Percentiles rank a stretch among this genome's conserved stretches.
These are phyloP conservation scores for Dichotomocladium elegans DNA, from an alignment of 371 early-diverging fungal species.

Conservation along the genomic window DNA sequence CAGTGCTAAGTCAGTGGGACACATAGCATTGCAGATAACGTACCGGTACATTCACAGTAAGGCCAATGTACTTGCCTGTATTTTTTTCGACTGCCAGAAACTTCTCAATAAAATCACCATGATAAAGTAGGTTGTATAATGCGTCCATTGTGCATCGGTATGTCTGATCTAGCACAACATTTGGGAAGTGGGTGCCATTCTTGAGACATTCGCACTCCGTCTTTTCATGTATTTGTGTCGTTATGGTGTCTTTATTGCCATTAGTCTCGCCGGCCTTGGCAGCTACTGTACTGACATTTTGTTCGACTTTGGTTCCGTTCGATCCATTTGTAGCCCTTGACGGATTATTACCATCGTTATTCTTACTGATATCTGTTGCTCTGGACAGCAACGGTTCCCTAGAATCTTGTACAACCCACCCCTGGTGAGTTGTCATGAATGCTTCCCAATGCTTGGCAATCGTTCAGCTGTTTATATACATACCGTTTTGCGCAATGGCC, in stretches of 20 bases:
- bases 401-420: background rate
- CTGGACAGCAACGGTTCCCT: too few species aligned
- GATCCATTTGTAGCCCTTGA: background rate
- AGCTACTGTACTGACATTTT: background rate
- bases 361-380: too few species aligned
- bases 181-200: slow-evolving; percentile 45
- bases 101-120: slow-evolving; percentile 31
- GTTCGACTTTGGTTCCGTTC: background rate
- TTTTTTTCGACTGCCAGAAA: slow-evolving; percentile 41
- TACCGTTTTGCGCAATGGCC: too few species aligned
- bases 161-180: slow-evolving; percentile 42
- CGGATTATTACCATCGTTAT: background rate
- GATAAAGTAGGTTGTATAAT: slow-evolving; percentile 47
- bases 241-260: background rate
- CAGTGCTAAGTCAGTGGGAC: background rate
- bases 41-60: background rate
- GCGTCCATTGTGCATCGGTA: slow-evolving; percentile 46
- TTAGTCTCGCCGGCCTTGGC: background rate
- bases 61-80: slow-evolving; percentile 23
- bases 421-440: slow-evolving; percentile 1
- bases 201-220: slow-evolving; percentile 50
- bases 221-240: slow-evolving; percentile 18
- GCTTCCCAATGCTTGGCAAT: too few species aligned
- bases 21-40: background rate
- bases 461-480: too few species aligned